Percentiles rank a stretch among this genome's conserved stretches.
Evolutionary conservation across 1,139 yeast genomes (phyloP).

Genomic region (Eremothecium sinecaudum): DNA sequence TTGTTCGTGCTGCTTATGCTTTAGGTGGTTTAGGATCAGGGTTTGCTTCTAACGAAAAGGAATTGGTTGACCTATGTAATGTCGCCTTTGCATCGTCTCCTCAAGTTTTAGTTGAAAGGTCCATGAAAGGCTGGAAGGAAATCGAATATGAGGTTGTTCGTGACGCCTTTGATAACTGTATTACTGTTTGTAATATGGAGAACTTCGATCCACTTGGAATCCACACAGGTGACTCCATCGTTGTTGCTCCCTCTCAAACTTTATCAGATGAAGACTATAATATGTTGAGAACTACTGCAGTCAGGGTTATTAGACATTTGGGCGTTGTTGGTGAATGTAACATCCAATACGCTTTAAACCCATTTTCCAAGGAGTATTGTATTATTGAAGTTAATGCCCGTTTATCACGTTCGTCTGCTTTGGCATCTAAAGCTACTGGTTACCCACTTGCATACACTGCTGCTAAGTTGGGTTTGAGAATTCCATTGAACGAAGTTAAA

Average conservation of each 20-base stretch:
- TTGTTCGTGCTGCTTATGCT: conserved; percentile 96
- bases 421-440: conserved; percentile 98
- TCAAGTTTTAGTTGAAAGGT: conserved; percentile 88
- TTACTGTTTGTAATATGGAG: conserved; percentile 99
- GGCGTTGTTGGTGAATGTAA: conserved; percentile 99
- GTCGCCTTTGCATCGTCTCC: conserved; percentile 95
- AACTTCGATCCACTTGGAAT: conserved; percentile 98
- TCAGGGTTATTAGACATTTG: conserved; percentile 90
- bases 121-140: conserved; percentile 99
- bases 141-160: conserved; percentile 98
- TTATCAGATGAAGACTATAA: conserved; percentile 94
- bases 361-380: conserved; percentile 89
- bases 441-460: conserved; percentile 98
- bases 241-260: conserved; percentile 97
- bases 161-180: conserved; percentile 95
- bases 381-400: conserved; percentile 97
- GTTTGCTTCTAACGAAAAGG: conserved; percentile 83
- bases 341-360: conserved; percentile 94
- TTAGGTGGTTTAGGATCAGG: conserved; percentile 98
- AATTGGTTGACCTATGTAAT: conserved; percentile 74
- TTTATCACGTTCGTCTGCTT: conserved; percentile 93
- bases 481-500: conserved; percentile 83
- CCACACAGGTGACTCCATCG: conserved; percentile 98
- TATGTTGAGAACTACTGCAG: conserved; percentile 97
- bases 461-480: conserved; percentile 90